Evolutionary conservation across 1,139 yeast species (phyloP), one percentile per base, ranked within the genome.

Genomic region (Pichia sp.): DNA sequence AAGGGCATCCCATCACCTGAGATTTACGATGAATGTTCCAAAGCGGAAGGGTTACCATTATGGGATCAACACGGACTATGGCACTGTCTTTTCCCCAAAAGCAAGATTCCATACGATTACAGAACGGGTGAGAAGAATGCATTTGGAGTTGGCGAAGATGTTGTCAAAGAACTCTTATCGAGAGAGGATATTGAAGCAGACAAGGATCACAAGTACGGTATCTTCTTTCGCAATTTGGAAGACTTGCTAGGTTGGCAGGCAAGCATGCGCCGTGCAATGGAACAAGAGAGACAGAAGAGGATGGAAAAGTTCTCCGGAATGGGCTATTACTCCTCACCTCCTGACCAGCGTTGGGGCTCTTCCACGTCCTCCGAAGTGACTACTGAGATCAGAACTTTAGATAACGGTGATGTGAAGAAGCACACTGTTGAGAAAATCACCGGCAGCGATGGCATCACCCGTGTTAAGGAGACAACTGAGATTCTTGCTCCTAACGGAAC

Each of bases 51-150:
- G 1, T 63, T 70, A 14, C 72, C 85, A 1, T 76, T 77, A 8
- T 87, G 95, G 94, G 91, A 83, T 50, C 62, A 74, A 15, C 64
- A 69, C 30, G 96, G 96, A 0, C 71, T 76, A 56, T 87, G 96
- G 96, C 70, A 87, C 51, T 87, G 96, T 59, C 63, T 87, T 37
- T 82, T 87, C 60, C 94, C 94, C 20, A 67, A 68, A 40, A 55
- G 68, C 3, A 34, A 60, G 24, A 65, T 77, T 16, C 56, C 57
- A 2, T 33, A 32, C 22, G 36, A 30, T 17, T 40, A 38, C 38
- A 43, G 44, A 3, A 36, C 36, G 4, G 38, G 38, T 22, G 33
- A 35, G 25, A 25, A 22, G 4, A 13, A 12, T 16, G 37, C 34
- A 4, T 31, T 29, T 22, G 42, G 39, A 16, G 22, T 37, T 5